phyloP scores from a whole-genome alignment of 768 basidiomycete species.

The Suillus fuscotomentosus region DNA sequence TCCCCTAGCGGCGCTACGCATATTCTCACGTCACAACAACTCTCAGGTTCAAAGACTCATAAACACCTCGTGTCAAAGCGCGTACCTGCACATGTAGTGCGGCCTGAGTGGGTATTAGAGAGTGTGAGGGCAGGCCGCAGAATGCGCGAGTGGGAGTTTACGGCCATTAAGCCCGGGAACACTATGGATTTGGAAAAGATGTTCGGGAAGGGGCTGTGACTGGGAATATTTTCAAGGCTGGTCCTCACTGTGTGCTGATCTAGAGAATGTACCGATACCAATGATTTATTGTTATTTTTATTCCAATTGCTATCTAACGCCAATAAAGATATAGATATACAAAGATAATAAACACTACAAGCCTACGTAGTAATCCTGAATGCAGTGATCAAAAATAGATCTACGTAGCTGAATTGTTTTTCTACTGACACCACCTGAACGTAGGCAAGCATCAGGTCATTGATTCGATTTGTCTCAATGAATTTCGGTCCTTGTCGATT shows the following conservation, averaged over 20 bases:
- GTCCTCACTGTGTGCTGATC: background rate
- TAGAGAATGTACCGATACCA: background rate
- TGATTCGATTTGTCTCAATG: fast-evolving
- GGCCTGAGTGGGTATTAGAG: conserved; percentile 74
- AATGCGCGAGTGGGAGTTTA: conserved; percentile 59
- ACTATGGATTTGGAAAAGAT: conserved; percentile 40
- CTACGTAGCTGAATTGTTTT: background rate
- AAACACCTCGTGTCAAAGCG: conserved; percentile 54
- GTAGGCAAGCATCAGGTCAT: background rate
- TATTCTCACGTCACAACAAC: conserved; percentile 69
- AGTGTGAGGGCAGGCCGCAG: conserved; percentile 61
- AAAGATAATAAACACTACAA: background rate
- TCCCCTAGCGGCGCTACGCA: conserved; percentile 70
- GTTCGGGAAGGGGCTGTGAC: conserved; percentile 13
- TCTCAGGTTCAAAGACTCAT: conserved; percentile 73
- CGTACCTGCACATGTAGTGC: conserved; percentile 59
- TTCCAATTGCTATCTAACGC: background rate
- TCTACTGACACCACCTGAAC: background rate
- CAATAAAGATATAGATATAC: background rate
- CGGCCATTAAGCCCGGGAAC: conserved; percentile 40
- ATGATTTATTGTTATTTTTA: background rate
- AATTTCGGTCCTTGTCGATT: conserved; percentile 4
- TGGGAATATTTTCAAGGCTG: background rate
- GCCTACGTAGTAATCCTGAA: background rate
- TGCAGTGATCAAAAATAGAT: background rate